Base-by-base conservation (phyloP, 805 yeast genomes). In the Saturnispora kantuleensis region DNA sequence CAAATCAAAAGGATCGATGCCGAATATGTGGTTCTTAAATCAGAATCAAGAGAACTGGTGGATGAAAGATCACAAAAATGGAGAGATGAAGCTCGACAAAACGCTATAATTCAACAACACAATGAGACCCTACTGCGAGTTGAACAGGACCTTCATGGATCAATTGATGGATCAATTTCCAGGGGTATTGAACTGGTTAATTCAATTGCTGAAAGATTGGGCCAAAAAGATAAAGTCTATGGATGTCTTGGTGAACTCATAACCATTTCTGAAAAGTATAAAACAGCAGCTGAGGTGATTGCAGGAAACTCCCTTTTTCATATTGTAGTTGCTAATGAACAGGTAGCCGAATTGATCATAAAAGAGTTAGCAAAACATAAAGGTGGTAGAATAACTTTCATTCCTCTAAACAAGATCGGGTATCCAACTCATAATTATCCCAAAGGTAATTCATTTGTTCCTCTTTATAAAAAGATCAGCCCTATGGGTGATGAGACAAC, bases 231-330 rank as follows among this genome's bases (percentile, higher is more conserved):
- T 17, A 73, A 79, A 15, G 94, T 87, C 9, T 79, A 75, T 62
- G 98, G 98, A 0, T 81, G 95, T 0, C 62, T 93, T 13, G 93
- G 94, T 34, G 95, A 88, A 50, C 67, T 93, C 30, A 82, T 93
- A 42, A 73, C 73, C 46, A 90, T 86, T 3, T 82, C 82, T 51
- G 88, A 83, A 44, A 84, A 84, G 55, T 89, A 86, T 57, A 81
- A 81, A 56, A 73, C 79, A 1, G 95, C 97, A 1, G 85, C 81
- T 1, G 97, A 93, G 58, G 89, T 84, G 2, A 75, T 87, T 39
- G 97, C 95, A 17, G 97, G 97, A 1, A 79, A 76, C 48, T 74
- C 94, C 3, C 65, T 93, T 42, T 89, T 88, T 56, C 86, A 90
- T 58, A 78, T 90, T 29, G 93, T 93, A 18, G 97, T 90, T 11